Evolutionary conservation across 139 green algal species (phyloP), one percentile per base, ranked within the genome.

Genomic region (Asterochloris erici): DNA sequence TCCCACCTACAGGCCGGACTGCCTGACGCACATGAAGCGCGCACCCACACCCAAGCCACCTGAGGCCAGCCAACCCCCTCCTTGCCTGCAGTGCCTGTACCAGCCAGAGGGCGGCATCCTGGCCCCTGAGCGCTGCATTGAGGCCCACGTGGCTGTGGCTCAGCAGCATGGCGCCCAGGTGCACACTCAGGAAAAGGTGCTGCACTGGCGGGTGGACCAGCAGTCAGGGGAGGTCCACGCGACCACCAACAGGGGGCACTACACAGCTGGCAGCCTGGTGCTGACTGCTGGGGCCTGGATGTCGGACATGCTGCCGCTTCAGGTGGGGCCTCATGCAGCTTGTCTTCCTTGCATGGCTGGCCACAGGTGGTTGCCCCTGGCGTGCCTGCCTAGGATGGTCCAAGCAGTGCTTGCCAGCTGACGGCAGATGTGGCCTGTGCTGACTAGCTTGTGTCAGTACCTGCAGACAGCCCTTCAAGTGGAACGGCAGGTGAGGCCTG

Each of bases 211-310:
- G 14, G 80, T 83, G n/a, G 75, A 68, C 21, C 26, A 70, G 17
- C 38, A 29, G 2, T 64, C 61, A 10, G 84, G 79, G 29, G 24
- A 82, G 21, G 86, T 91, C 6, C 61, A 63, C 27, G 90, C 90
- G 9, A 79, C 14, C 0, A 91, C 87, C 19, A 80, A 84, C 17
- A 69, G 69, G 24, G 82, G 77, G 0, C 79, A 23, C 23, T 89
- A 88, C 74, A 27, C 66, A 28, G 82, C 86, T 0, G 9, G 81
- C 17, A 77, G 84, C 60, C 79, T 95, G 68, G 88, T 97, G 24
- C 60, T 96, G 64, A 74, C 86, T 9, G 79, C 87, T 0, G 93
- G 93, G 0, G 83, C 91, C 0, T 97, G 93, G 93, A 92, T 94
- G 21, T 64, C 85, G 2, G 26, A 90, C 26, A 75, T 96, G 73